These are phyloP conservation scores for Diaporthe vaccinii DNA, from an alignment of 2,329 filamentous ascomycete species.

Conservation along the genomic window DNA sequence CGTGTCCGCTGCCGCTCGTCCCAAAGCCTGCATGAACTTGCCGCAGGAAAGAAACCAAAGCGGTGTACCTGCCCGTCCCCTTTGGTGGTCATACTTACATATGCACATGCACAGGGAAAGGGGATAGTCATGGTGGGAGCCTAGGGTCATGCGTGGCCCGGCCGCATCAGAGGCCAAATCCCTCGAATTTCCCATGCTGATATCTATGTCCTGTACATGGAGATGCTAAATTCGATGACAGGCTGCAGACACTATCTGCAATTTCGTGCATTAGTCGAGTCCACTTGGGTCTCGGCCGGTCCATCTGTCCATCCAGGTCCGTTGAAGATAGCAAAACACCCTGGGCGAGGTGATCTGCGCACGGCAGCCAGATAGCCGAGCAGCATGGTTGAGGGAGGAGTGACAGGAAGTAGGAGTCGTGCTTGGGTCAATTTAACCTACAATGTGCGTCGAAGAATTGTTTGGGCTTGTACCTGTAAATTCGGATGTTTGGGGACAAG, in stretches of 20 bases:
- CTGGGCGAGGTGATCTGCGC: not conserved
- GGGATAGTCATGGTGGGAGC: conserved; percentile 10
- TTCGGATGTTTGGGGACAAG: conserved; percentile 87
- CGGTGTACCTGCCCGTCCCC: conserved; percentile 14
- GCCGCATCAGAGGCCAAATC: conserved; percentile 9
- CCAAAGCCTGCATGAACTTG: conserved; percentile 25
- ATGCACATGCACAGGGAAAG: conserved; percentile 21
- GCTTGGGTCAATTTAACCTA: conserved; percentile 59
- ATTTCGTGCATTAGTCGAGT: conserved; percentile 22
- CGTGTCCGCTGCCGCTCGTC: conserved; percentile 7
- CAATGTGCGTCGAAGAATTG: conserved; percentile 96
- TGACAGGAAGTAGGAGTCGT: not conserved
- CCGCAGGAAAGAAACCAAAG: not conserved
- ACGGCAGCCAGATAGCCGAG: conserved; percentile 11
- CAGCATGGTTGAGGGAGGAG: not conserved
- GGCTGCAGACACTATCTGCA: not conserved
- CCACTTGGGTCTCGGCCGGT: conserved; percentile 18
- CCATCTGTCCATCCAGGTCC: not conserved
- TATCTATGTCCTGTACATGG: not conserved
- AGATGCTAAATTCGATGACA: conserved; percentile 12
- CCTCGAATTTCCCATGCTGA: conserved; percentile 19
- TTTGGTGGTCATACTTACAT: not conserved
- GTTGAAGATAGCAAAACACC: not conserved
- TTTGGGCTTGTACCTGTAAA: conserved; percentile 87
- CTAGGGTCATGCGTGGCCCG: not conserved